These are phyloP conservation scores for Candida wancherniae DNA, from an alignment of 805 yeast species.

Conservation along the genomic window DNA sequence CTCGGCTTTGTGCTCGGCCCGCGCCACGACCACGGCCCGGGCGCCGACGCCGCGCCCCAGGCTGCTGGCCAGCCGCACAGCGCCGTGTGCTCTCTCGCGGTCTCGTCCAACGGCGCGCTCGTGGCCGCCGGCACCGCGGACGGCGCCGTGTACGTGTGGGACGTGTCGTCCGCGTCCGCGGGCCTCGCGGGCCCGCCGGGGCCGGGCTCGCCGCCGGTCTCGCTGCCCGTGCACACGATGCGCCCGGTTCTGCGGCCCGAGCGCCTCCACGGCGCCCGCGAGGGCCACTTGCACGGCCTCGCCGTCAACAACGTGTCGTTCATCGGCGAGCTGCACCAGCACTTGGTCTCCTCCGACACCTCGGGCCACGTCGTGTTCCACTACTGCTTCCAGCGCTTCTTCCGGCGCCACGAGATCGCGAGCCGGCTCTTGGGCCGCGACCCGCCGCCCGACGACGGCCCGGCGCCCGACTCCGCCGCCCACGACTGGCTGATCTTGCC, in stretches of 20 bases:
- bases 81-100: constrained; percentile 13
- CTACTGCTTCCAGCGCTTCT: constrained; percentile 53
- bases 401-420: constrained; percentile 46
- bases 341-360: constrained; percentile 29
- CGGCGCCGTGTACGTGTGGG: constrained; percentile 72
- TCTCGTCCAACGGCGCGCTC: constrained; percentile 57
- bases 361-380: constrained; percentile 55
- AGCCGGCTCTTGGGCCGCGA: constrained; percentile 49
- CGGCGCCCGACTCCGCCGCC: constrained; percentile 14
- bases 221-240: constrained; percentile 2
- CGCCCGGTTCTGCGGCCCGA: constrained; percentile 11
- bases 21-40: neutral
- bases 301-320: constrained; percentile 25
- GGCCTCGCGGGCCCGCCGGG: no score
- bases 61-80: constrained; percentile 15
- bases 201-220: neutral
- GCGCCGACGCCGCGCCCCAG: neutral
- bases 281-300: constrained; percentile 27
- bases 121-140: constrained; percentile 63
- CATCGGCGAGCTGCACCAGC: constrained; percentile 24
- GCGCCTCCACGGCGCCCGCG: no score
- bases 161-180: no score
- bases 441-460: constrained; percentile 19
- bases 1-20: constrained; percentile 38
- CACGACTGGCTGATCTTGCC: constrained; percentile 49